phyloP scores from a whole-genome alignment of 75 land plant genomes.

The Cryptomeria japonica region DNA sequence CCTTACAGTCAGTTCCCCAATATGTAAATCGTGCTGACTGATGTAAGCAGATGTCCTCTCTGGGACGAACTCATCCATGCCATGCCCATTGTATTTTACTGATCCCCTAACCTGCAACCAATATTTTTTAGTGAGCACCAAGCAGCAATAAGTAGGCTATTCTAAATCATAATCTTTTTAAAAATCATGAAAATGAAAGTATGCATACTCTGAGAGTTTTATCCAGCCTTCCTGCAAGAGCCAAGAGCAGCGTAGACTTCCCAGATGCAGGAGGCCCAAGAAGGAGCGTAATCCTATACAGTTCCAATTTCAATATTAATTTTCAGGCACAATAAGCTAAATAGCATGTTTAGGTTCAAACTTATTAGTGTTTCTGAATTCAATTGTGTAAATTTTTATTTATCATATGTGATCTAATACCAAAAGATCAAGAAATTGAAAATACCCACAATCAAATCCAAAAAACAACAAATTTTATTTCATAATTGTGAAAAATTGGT shows the following conservation, averaged over 20 bases:
- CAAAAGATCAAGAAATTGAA: too few relatives aligned
- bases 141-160: neutral
- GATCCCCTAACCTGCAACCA: slow-evolving; percentile 44
- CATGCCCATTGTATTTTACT: slow-evolving; percentile 79
- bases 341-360: too few relatives aligned
- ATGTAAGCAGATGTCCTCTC: slow-evolving; percentile 81
- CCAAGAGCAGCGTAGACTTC: neutral
- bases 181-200: too few relatives aligned
- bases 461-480: too few relatives aligned
- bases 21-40: slow-evolving; percentile 78
- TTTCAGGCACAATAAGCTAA: neutral
- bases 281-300: neutral
- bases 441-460: too few relatives aligned
- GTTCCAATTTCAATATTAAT: neutral
- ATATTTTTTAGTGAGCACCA: neutral
- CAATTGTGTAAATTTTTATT: too few relatives aligned
- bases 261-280: neutral
- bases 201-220: neutral
- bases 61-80: slow-evolving; percentile 69
- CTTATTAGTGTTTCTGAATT: too few relatives aligned
- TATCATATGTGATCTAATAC: too few relatives aligned
- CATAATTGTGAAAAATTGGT: too few relatives aligned
- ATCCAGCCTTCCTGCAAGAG: neutral
- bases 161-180: too few relatives aligned
- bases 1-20: slow-evolving; percentile 79